These are phyloP conservation scores for Ramaria sp. DNA, from an alignment of 768 basidiomycete genomes.

Conservation along the genomic window DNA sequence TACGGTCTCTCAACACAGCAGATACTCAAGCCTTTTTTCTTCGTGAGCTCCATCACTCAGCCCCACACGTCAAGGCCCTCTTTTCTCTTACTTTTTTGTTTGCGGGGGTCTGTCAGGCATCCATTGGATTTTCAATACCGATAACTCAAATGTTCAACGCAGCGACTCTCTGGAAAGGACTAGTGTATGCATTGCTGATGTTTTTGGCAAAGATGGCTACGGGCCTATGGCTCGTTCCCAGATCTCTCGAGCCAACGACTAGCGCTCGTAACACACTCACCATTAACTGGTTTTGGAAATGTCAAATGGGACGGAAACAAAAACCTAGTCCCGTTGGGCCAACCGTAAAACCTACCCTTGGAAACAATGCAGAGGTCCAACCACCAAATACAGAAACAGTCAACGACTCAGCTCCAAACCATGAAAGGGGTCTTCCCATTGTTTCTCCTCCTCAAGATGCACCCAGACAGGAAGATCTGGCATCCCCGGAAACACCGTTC, in stretches of 20 bases:
- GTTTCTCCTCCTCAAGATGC: too few relatives aligned
- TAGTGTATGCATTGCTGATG: conserved; percentile 51
- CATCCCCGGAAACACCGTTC: too few relatives aligned
- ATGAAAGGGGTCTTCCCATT: too few relatives aligned
- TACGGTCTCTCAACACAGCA: conserved; percentile 27
- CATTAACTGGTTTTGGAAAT: neutral
- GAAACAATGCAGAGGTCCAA: too few relatives aligned
- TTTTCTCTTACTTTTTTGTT: neutral
- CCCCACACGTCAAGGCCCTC: neutral
- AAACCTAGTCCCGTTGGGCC: too few relatives aligned
- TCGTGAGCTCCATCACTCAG: conserved; percentile 20
- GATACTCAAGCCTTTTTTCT: conserved; percentile 53
- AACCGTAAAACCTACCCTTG: too few relatives aligned
- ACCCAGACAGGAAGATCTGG: too few relatives aligned
- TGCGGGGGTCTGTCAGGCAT: conserved; percentile 20
- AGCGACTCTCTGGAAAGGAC: conserved; percentile 38
- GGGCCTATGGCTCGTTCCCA: conserved; percentile 24
- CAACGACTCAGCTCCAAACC: too few relatives aligned
- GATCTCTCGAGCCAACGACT: neutral
- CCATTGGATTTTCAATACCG: conserved; percentile 49
- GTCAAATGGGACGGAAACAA: neutral
- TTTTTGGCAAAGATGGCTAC: conserved; percentile 37
- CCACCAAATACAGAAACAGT: too few relatives aligned
- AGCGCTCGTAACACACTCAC: neutral
- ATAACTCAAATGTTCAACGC: conserved; percentile 31